Evolutionary conservation across 225 moss, liverwort and hornwort genomes (phyloP), one percentile per base, ranked within the genome.

Genomic region (Pseudisothecium myosuroides): DNA sequence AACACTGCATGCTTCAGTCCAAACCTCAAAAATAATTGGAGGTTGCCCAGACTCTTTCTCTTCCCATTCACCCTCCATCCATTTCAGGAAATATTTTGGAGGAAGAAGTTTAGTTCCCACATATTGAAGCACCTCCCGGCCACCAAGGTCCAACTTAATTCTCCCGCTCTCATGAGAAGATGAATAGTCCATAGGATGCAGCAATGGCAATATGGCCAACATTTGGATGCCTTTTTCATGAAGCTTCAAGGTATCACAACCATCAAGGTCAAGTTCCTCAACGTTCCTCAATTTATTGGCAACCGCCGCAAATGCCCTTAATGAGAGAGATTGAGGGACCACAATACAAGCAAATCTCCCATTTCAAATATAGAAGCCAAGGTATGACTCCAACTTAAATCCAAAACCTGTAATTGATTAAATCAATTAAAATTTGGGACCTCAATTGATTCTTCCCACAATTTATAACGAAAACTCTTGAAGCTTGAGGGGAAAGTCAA

Each of bases 221-320:
- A 1, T 55, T 5, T n/a, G 52, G 18, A 83, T 52, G 68, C 52
- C 68, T n/a, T 54, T 4, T 29, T 54, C n/a, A 28, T 54, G 17
- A 54, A 83, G 83, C 54, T 83, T 14, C 6, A 83, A 19, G 37
- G 5, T 19, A 52, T 6, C 0, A 52, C 67, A 83, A 13, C 12
- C 1, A 27, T n/a, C 28, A 3, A 83, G 27, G 12, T 37, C 6
- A 26, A 83, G 52, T 13, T 67, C 66, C 9, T 67, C n/a, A 26
- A 83, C 67, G 28, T 67, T 54, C 13, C 12, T n/a, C 0, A n/a
- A 83, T 37, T 83, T 83, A 6, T 19, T 18, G 37, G 83, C 54
- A 67, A 54, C 14, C 0, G 14, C 0, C 5, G 37, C 0, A 77
- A 2, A 37, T 3, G 0, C 0, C 0, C 0, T 23, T 54, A 77